Percentiles rank a stretch among this genome's conserved stretches.
Conservation (phyloP, 495 filamentous ascomycete genomes). For the Apiosordaria backusii region DNA sequence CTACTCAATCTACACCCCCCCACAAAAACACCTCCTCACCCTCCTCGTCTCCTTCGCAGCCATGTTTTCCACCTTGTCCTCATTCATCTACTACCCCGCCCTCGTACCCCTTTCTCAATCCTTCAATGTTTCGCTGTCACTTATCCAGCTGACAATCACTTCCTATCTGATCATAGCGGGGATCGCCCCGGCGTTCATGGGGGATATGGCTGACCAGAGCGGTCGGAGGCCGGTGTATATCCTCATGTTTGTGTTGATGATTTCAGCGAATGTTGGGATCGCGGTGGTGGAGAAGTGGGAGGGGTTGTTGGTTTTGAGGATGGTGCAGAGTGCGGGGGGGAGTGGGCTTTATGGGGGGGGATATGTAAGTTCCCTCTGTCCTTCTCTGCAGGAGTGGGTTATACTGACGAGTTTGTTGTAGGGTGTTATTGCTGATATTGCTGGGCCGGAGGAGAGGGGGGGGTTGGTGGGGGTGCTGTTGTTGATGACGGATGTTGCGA, state of each 20-base stretch:
- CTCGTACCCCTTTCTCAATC: constrained; percentile 44
- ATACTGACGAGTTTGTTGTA: too few species aligned
- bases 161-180: constrained; percentile 48
- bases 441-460: constrained; percentile 46
- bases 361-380: too few species aligned
- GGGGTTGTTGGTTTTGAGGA: constrained; percentile 48
- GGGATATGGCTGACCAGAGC: constrained; percentile 44
- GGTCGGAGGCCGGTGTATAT: constrained; percentile 52
- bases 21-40: constrained; percentile 5
- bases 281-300: constrained; percentile 48
- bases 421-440: constrained; percentile 49
- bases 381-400: too few species aligned
- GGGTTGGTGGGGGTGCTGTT: constrained; percentile 37
- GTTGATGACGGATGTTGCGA: constrained; percentile 21
- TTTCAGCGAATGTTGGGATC: constrained; percentile 50
- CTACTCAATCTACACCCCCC: constrained; percentile 6
- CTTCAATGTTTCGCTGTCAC: constrained; percentile 41
- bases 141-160: constrained; percentile 54
- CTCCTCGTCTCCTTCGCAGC: constrained; percentile 9
- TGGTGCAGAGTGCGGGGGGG: constrained; percentile 49
- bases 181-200: constrained; percentile 48
- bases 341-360: constrained; percentile 35
- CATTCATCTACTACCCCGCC: constrained; percentile 60
- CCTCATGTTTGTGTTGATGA: constrained; percentile 43
- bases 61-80: constrained; percentile 15